Evolutionary conservation across 441 rosid species (phyloP), one percentile per base, ranked within the genome.

Genomic region (Bocquillonia castaneifolia): DNA sequence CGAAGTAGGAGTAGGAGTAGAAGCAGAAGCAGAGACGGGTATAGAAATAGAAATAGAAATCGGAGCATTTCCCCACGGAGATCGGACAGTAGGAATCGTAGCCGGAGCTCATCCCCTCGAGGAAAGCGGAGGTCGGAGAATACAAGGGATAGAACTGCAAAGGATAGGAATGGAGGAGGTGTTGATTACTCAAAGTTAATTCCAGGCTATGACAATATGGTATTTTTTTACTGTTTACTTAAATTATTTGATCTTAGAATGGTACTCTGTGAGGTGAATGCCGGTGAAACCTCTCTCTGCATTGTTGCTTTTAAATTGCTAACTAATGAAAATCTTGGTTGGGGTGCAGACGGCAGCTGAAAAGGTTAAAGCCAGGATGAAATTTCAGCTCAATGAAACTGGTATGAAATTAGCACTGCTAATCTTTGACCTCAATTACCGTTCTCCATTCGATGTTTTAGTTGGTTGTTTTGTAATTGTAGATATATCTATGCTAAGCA

Each of bases 351-450:
- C 90, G 37, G 81, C 87, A 28, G 93, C 93, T 76, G 96, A 85
- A 65, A 91, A 83, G 69, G 92, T 91, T 60, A 93, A 93, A 77
- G 97, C 97, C 66, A 84, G 80, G 86, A 93, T 84, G 96, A 93
- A 89, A 76, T 77, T 83, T 69, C 96, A 93, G 83, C 98, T 93
- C 69, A 74, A 80, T 71, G 88, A 88, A 78, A 89, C 97, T 58
- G 92, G 98, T 91, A 77, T 68, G 55, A 53, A 72, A 68, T 32
- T 67, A 22, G 22, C 40, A 45, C 67, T 64, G 68, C 59, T n/a
- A 48, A 31, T 6, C 5, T 29, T 63, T 28, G 28, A 47, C 40
- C 51, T 40, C n/a, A 44, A 59, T 75, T 44, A 48, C 42, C 15
- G 6, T 70, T 6, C 59, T 32, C 9, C 26, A 17, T 12, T 42